Evolutionary conservation across 257 asterid species (phyloP).

Genomic region (Ehretia macrophylla): DNA sequence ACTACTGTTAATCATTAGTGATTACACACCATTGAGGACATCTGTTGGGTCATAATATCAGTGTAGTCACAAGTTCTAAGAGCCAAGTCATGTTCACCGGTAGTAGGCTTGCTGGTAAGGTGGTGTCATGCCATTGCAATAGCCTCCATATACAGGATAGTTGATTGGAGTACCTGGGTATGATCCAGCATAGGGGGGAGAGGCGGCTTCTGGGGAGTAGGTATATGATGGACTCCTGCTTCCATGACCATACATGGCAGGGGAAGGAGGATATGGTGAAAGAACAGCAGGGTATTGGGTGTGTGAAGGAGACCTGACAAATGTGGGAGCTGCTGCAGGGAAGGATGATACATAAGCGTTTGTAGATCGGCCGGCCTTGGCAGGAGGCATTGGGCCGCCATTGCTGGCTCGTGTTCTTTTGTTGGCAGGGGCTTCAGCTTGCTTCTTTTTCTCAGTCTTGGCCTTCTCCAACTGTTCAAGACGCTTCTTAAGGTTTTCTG

Average conservation of each 20-base stretch:
- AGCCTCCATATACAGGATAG: slow-evolving; percentile 76
- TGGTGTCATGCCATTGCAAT: slow-evolving; percentile 68
- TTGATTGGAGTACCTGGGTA: slow-evolving; percentile 71
- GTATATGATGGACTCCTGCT: slow-evolving; percentile 72
- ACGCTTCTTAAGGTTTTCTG: slow-evolving; percentile 83
- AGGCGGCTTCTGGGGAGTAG: slow-evolving; percentile 82
- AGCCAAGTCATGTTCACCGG: slow-evolving; percentile 61
- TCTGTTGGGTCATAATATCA: slow-evolving; percentile 68
- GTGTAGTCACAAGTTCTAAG: slow-evolving; percentile 55
- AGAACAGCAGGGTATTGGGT: slow-evolving; percentile 63
- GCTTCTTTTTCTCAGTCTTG: slow-evolving; percentile 80
- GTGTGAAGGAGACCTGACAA: slow-evolving; percentile 77
- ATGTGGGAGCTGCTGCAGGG: slow-evolving; percentile 75
- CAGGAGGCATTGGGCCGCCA: slow-evolving; percentile 99
- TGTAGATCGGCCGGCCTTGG: slow-evolving; percentile 98
- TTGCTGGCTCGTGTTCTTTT: slow-evolving; percentile 89
- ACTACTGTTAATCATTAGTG: slow-evolving; percentile 56
- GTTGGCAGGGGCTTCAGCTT: slow-evolving; percentile 75
- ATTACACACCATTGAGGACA: slow-evolving; percentile 78
- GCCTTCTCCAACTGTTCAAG: slow-evolving; percentile 79
- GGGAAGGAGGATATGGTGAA: slow-evolving; percentile 74
- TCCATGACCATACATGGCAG: slow-evolving; percentile 47
- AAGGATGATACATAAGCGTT: slow-evolving; percentile 96
- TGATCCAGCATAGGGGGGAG: slow-evolving; percentile 46
- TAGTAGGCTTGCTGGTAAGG: slow-evolving; percentile 96